These are phyloP conservation scores for Blastosporella zonata DNA, from an alignment of 1,284 basidiomycete genomes.

Conservation along the genomic window DNA sequence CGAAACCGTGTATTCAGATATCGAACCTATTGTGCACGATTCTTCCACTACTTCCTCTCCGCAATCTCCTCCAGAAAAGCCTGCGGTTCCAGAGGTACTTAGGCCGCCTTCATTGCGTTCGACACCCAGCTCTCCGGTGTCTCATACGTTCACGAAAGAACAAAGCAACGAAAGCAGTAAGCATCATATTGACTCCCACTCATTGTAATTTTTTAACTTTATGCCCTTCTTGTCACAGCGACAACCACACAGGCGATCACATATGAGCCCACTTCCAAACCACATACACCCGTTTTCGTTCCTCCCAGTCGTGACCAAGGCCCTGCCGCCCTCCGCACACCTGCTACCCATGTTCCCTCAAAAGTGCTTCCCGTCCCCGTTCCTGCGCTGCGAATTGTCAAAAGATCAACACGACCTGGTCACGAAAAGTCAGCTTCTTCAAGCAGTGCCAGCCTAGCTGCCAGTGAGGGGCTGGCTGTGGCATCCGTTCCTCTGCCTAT, in stretches of 20 bases:
- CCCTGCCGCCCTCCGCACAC: conserved; percentile 10
- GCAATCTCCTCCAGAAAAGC: background rate
- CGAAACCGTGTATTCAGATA: background rate
- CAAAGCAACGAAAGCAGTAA: background rate
- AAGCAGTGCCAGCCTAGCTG: conserved; percentile 10
- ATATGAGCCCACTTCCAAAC: background rate
- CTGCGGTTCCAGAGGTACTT: background rate
- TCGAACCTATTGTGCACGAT: background rate
- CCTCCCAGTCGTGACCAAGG: background rate
- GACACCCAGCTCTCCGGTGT: conserved; percentile 3
- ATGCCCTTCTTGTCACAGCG: background rate
- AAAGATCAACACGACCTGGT: conserved; percentile 30
- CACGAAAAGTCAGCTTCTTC: conserved; percentile 22
- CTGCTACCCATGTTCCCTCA: conserved; percentile 14
- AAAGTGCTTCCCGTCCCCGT: conserved; percentile 31
- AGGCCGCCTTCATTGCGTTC: background rate
- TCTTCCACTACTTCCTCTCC: background rate
- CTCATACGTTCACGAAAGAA: conserved; percentile 1
- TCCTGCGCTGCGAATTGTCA: conserved; percentile 47
- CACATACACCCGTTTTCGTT: conserved; percentile 3
- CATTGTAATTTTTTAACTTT: background rate
- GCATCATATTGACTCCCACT: background rate
- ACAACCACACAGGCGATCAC: background rate
- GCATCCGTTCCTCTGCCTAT: background rate
- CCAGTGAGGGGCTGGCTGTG: background rate